Evolutionary conservation across 192 early-diverging fungal species (phyloP), one percentile per base, ranked within the genome.

Genomic region (Coemansia sp.): DNA sequence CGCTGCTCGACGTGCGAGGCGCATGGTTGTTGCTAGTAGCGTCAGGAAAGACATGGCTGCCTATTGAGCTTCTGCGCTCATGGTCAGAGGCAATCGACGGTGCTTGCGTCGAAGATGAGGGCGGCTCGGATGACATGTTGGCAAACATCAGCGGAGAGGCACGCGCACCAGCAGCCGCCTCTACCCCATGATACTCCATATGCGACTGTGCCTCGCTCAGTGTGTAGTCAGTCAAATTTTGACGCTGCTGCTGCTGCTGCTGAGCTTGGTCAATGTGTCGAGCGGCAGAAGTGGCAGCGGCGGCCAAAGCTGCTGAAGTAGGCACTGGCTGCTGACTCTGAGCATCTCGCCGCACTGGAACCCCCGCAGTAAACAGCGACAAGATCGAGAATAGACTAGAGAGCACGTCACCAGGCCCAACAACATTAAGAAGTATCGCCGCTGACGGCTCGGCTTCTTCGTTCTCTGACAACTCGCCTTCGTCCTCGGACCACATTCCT

Each of bases 321-420:
- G 36, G 29, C n/a, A 43, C 40, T 13, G n/a, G 42, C 20, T 52
- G 47, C 41, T 44, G 68, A 13, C 29, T 69, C 43, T 33, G 62
- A 46, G 15, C 52, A 15, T 40, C 29, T 41, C 16, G 84, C 12
- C 82, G 74, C 29, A 88, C 73, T 63, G 88, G 85, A 43, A 90
- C 89, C 57, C 90, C 89, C 49, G 94, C 93, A 0, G 94, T 92
- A 68, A 99, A 95, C 61, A 98, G 86, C 7, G 90, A 89, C 22
- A 99, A 85, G 66, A 99, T 97, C 1, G 91, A 91, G 81, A 98
- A 98, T 55, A 99, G 73, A 64, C 94, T 96, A 10, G 94, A 95
- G 7, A 99, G 91, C 0, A 95, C 93, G 15, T 93, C 94, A 8
- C 97, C 97, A 8, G 90, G 80, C n/a, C 89, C 88, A 24, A 99